phyloP scores from a whole-genome alignment of 2,329 filamentous ascomycete genomes.

The Pestalotiopsis sp. region DNA sequence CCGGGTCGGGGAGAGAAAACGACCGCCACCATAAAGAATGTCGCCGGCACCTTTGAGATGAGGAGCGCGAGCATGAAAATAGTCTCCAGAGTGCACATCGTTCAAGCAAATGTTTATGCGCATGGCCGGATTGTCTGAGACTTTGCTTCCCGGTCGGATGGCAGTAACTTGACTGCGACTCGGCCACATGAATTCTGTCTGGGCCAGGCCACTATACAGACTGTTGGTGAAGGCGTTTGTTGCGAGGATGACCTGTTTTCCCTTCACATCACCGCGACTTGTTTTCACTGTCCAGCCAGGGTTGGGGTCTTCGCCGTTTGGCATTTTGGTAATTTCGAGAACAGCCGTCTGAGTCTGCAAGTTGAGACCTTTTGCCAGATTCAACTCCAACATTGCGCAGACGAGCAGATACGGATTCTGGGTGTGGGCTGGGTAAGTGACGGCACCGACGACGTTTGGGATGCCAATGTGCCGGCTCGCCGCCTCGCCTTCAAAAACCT shows the following conservation, averaged over 20 bases:
- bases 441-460: conserved; percentile 20
- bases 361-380: conserved; percentile 12
- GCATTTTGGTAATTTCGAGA: conserved; percentile 12
- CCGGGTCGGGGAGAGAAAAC: conserved; percentile 24
- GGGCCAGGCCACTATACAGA: conserved; percentile 38
- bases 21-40: conserved; percentile 27
- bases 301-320: conserved; percentile 8
- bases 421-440: conserved; percentile 20
- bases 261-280: conserved; percentile 37
- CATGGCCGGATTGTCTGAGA: conserved; percentile 22
- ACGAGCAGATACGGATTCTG: conserved; percentile 18
- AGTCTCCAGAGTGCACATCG: conserved; percentile 34
- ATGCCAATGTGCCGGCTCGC: conserved; percentile 16
- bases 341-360: conserved; percentile 49
- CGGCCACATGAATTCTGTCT: conserved; percentile 41
- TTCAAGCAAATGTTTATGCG: conserved; percentile 20
- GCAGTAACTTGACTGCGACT: conserved; percentile 47
- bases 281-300: conserved; percentile 39
- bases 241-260: conserved; percentile 44
- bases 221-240: conserved; percentile 51
- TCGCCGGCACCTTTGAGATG: conserved; percentile 27
- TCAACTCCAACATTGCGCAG: conserved; percentile 11
- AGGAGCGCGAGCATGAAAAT: conserved; percentile 32
- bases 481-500: conserved; percentile 18
- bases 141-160: conserved; percentile 30